phyloP scores from a whole-genome alignment of 306 rosid genomes.

The Senna tora region DNA sequence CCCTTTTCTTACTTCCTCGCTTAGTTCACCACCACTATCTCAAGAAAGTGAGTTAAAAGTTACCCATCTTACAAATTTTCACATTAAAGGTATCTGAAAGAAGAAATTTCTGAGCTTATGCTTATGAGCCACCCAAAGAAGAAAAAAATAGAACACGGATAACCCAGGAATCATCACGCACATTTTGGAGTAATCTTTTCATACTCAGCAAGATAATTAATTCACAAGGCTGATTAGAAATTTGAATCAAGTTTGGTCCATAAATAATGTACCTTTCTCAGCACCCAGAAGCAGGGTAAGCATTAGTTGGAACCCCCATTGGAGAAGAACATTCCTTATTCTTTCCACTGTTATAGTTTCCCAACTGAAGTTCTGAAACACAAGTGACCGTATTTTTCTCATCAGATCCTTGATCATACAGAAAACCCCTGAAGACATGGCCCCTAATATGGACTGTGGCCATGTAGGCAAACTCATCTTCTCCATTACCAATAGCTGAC shows the following conservation, averaged over 20 bases:
- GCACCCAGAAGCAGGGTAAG: constrained; percentile 57
- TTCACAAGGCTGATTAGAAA: background rate
- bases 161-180: constrained; percentile 3
- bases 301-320: constrained; percentile 46
- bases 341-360: constrained; percentile 56
- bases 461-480: constrained; percentile 69
- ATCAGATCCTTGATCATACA: constrained; percentile 79
- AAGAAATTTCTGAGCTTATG: background rate
- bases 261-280: constrained; percentile 46
- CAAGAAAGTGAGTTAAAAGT: constrained; percentile 23
- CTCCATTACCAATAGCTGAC: constrained; percentile 68
- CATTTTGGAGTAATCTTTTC: background rate
- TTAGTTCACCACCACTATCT: constrained; percentile 10
- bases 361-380: constrained; percentile 62
- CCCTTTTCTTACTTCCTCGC: background rate
- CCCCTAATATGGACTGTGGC: constrained; percentile 81
- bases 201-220: too few relatives aligned
- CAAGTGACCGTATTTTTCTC: constrained; percentile 47
- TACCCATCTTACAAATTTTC: constrained; percentile 2
- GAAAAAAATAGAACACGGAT: background rate
- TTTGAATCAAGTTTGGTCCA: constrained; percentile 13
- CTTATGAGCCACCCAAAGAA: background rate
- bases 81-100: background rate
- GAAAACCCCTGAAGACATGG: constrained; percentile 79
- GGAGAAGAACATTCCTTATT: constrained; percentile 58